Percentiles rank a stretch among this genome's conserved stretches.
phyloP scores from a whole-genome alignment of 768 basidiomycete species.

The Rickenella mellea region DNA sequence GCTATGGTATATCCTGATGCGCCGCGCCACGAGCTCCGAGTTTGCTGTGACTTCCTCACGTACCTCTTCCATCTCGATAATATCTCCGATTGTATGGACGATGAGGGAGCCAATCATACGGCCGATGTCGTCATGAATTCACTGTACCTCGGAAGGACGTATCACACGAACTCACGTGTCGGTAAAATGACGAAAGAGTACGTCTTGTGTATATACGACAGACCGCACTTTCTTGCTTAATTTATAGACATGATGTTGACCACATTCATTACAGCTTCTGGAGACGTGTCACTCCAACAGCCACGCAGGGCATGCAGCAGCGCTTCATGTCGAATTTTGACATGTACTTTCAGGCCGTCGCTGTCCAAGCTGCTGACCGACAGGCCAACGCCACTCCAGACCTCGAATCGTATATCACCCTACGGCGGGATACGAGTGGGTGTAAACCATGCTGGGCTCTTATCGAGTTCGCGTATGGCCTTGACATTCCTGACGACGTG shows the following conservation, averaged over 20 bases:
- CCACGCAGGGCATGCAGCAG: conserved; percentile 51
- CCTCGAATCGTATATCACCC: conserved; percentile 71
- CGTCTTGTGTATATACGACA: no score
- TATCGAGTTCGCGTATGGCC: conserved; percentile 73
- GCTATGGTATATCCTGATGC: conserved; percentile 56
- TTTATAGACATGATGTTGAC: no score
- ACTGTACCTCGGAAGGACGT: conserved; percentile 61
- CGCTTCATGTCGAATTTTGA: conserved; percentile 75
- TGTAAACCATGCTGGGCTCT: conserved; percentile 69
- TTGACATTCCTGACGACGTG: conserved; percentile 73
- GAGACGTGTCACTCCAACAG: conserved; percentile 54
- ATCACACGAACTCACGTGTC: conserved; percentile 44
- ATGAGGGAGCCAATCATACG: conserved; percentile 42
- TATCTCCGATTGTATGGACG: conserved; percentile 72
- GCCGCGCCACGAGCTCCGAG: conserved; percentile 51
- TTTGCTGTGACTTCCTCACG: conserved; percentile 69
- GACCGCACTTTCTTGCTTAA: no score
- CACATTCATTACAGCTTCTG: conserved; percentile 70
- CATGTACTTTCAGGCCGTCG: conserved; percentile 72
- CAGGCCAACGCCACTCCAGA: conserved; percentile 53
- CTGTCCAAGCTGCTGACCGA: conserved; percentile 64
- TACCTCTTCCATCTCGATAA: conserved; percentile 76
- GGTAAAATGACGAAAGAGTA: conserved; percentile 69
- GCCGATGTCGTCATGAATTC: conserved; percentile 64
- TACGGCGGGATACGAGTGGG: conserved; percentile 74